Percentiles rank a stretch among this genome's conserved stretches.
Evolutionary conservation across 139 green algal genomes (phyloP).

Genomic region (Tetraselmis chui): DNA sequence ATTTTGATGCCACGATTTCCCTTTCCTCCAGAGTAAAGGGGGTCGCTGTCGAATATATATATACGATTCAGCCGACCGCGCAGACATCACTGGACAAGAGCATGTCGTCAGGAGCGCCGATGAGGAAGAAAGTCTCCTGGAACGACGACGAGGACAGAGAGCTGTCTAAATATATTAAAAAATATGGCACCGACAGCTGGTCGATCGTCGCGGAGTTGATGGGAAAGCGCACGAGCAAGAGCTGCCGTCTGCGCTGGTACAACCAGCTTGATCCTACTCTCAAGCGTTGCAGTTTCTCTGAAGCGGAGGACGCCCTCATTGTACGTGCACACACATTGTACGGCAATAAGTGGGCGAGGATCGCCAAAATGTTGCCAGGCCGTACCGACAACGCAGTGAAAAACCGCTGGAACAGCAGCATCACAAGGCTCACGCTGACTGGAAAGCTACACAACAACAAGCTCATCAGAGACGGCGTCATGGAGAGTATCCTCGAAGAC

Average conservation of each 20-base stretch:
- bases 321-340: conserved; percentile 27
- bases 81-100: too few species aligned
- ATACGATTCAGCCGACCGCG: too few species aligned
- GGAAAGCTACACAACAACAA: neutral
- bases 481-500: too few species aligned
- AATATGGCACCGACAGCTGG: neutral
- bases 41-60: too few species aligned
- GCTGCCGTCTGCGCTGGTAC: conserved; percentile 37
- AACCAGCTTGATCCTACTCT: conserved; percentile 70
- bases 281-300: conserved; percentile 31
- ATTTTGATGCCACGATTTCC: too few species aligned
- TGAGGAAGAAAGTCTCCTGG: too few species aligned
- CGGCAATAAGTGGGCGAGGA: conserved; percentile 70
- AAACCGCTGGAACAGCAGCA: conserved; percentile 75
- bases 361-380: conserved; percentile 58
- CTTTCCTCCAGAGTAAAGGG: too few species aligned
- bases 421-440: neutral
- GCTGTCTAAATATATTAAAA: too few species aligned
- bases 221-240: neutral
- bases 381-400: conserved; percentile 81
- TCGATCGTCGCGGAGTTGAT: neutral
- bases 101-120: too few species aligned
- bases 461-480: too few species aligned
- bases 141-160: too few species aligned
- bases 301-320: conserved; percentile 42